These are phyloP conservation scores for Luffa acutangula DNA, from an alignment of 306 rosid species.

Conservation along the genomic window DNA sequence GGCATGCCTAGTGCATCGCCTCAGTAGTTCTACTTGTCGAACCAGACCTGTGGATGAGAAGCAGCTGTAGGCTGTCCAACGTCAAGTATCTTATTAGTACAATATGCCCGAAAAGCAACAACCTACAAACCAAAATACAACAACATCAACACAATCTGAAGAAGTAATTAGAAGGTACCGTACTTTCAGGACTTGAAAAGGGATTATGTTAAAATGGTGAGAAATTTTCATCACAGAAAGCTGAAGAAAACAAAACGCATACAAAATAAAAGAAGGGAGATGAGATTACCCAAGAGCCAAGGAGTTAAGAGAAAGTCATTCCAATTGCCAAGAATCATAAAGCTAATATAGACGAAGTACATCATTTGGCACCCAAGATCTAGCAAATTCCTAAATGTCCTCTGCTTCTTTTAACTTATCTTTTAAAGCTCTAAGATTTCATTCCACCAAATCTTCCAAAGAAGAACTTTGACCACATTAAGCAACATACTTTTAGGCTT, in stretches of 20 bases:
- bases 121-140: constrained; percentile 30
- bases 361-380: neutral
- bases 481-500: neutral
- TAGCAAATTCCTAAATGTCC: neutral
- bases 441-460: neutral
- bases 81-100: constrained; percentile 37
- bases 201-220: neutral
- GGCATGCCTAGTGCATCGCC: neutral
- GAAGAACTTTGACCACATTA: neutral
- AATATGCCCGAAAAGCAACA: constrained; percentile 36
- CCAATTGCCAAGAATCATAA: neutral
- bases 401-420: neutral
- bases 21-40: neutral
- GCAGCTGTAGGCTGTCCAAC: constrained; percentile 81
- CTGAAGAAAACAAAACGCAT: neutral
- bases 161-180: neutral
- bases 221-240: neutral
- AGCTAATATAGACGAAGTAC: neutral
- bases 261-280: neutral
- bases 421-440: neutral
- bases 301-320: neutral
- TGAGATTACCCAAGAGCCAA: neutral
- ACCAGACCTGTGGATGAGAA: constrained; percentile 72
- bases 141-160: neutral
- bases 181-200: neutral